Percentiles rank a stretch among this genome's conserved stretches.
Evolutionary conservation across 768 basidiomycete genomes (phyloP).

Genomic region (Nevesoporus exiguus): DNA sequence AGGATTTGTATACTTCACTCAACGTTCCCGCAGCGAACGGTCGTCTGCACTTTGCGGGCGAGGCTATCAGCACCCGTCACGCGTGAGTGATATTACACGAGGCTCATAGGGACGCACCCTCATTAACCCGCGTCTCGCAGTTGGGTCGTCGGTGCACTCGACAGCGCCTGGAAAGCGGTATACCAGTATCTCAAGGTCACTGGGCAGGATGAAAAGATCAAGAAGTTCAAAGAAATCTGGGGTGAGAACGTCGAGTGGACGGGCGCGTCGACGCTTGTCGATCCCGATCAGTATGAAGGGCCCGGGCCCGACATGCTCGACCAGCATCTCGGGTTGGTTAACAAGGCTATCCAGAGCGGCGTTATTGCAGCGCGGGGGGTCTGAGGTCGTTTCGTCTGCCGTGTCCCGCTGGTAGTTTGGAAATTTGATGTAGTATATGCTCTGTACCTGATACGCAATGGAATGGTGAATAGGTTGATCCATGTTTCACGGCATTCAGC

Average conservation of each 20-base stretch:
- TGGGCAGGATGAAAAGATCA: conserved; percentile 4
- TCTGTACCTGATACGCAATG: too few relatives aligned
- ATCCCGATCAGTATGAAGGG: background rate
- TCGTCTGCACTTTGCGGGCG: too few relatives aligned
- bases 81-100: conserved; percentile 4
- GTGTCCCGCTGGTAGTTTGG: too few relatives aligned
- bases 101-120: conserved; percentile 17
- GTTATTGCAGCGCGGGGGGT: background rate
- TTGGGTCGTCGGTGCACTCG: conserved; percentile 41
- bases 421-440: too few relatives aligned
- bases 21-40: conserved; percentile 28
- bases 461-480: too few relatives aligned
- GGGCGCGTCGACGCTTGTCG: background rate
- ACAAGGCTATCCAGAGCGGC: background rate
- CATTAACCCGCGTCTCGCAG: conserved; percentile 15
- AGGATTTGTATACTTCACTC: too few relatives aligned
- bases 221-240: conserved; percentile 28
- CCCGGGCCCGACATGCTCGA: background rate
- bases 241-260: conserved; percentile 22
- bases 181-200: conserved; percentile 21
- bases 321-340: background rate
- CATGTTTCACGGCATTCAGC: too few relatives aligned
- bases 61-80: conserved; percentile 11
- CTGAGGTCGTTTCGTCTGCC: background rate
- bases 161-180: conserved; percentile 37